A percentile compares a stretch with the other conserved stretches of the same genome.
phyloP scores from a whole-genome alignment of 73 alveolate genomes.

The Paramecium sexaurelia region DNA sequence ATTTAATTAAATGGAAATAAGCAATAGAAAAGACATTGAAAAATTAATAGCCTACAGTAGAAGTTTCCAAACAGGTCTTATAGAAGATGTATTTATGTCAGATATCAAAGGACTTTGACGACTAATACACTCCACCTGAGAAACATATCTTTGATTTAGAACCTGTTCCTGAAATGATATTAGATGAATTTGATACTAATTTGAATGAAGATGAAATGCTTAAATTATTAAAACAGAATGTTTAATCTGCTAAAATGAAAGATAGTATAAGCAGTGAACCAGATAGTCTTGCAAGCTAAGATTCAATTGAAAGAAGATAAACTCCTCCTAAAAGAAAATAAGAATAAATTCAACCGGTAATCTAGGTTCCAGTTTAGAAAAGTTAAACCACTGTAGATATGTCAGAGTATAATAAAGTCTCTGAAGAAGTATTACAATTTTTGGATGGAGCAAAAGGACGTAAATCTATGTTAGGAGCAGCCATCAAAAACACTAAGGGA shows the following conservation, averaged over 20 bases:
- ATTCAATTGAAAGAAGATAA: not conserved
- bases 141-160: not conserved
- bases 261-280: not conserved
- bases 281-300: not conserved
- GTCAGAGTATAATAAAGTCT: conserved; percentile 39
- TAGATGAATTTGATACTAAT: not conserved
- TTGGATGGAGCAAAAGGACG: not conserved
- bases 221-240: conserved; percentile 7
- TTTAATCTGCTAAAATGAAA: not conserved
- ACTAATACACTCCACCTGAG: conserved; percentile 37
- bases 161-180: not conserved
- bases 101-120: not conserved
- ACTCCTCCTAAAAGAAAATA: conserved; percentile 2
- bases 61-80: not conserved
- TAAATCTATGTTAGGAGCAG: not conserved
- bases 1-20: conserved; percentile 9
- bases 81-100: not conserved
- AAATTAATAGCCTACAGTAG: conserved; percentile 20
- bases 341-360: not conserved
- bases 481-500: conserved; percentile 25
- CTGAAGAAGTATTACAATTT: conserved; percentile 24
- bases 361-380: not conserved
- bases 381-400: conserved; percentile 6
- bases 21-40: conserved; percentile 26
- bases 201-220: conserved; percentile 14